Evolutionary conservation across 257 asterid genomes (phyloP).

Genomic region (Solanum lycopersicoides): DNA sequence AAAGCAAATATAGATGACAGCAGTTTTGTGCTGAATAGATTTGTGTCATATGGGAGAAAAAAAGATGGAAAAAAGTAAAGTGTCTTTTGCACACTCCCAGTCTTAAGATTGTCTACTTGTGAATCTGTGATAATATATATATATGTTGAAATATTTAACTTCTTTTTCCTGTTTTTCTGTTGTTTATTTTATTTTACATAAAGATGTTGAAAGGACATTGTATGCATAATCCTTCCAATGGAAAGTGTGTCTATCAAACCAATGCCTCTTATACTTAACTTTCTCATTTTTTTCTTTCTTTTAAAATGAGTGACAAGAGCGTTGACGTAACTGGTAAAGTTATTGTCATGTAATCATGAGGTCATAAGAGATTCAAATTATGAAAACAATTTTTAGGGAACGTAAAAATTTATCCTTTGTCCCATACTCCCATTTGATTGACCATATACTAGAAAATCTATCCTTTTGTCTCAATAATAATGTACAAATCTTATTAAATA

Average conservation of each 20-base stretch:
- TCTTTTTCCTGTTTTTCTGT: slow-evolving; percentile 21
- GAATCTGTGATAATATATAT: slow-evolving; percentile 8
- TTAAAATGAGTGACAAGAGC: background rate
- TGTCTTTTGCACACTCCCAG: slow-evolving; percentile 56
- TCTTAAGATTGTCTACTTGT: slow-evolving; percentile 50
- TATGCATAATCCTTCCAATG: slow-evolving; percentile 20
- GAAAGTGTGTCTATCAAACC: slow-evolving; percentile 9
- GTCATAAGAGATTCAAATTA: no score
- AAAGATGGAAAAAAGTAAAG: slow-evolving; percentile 34
- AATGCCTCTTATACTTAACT: background rate
- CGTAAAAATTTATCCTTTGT: background rate
- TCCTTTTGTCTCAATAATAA: background rate
- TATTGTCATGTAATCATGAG: no score
- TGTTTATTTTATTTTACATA: slow-evolving; percentile 19
- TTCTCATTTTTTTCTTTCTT: background rate
- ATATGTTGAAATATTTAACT: slow-evolving; percentile 36
- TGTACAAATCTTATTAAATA: background rate
- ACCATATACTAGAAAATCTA: background rate
- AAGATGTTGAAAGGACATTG: slow-evolving; percentile 62
- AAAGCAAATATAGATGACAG: background rate
- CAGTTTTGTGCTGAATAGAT: slow-evolving; percentile 27
- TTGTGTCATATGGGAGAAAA: slow-evolving; percentile 26
- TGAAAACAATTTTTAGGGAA: no score
- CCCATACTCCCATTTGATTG: background rate
- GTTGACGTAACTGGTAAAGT: background rate